Conservation (phyloP, 352 stramenopile genomes). For the Globisporangium sylvaticum region DNA sequence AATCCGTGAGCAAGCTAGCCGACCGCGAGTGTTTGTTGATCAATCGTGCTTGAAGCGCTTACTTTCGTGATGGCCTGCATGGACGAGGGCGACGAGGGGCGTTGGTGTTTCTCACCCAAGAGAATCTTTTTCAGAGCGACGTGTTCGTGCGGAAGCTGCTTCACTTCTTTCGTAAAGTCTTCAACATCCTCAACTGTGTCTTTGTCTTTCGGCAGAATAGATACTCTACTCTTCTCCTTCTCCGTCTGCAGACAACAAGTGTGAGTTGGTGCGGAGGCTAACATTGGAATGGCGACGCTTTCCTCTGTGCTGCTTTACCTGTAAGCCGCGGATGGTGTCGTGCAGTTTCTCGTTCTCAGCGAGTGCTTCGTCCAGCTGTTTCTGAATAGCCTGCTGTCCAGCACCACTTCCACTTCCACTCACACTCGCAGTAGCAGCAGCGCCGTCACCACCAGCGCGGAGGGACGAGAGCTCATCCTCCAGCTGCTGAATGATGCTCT, state of each 20-base stretch:
- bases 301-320: conserved; percentile 48
- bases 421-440: neutral
- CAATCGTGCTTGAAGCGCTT: conserved; percentile 5
- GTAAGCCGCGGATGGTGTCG: conserved; percentile 54
- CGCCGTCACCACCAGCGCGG: neutral
- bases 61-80: conserved; percentile 21
- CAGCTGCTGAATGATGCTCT: conserved; percentile 41
- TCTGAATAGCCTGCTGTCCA: conserved; percentile 34
- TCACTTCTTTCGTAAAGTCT: conserved; percentile 36
- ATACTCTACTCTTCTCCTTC: conserved; percentile 10
- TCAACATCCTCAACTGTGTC: conserved; percentile 18
- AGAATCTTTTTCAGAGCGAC: conserved; percentile 17
- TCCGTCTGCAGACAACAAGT: conserved; percentile 16
- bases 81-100: conserved; percentile 10
- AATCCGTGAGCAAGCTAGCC: conserved; percentile 15
- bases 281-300: conserved; percentile 31
- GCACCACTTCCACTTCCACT: conserved; percentile 3
- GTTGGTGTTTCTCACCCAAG: conserved; percentile 14
- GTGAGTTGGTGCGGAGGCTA: conserved; percentile 26
- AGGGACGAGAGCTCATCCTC: conserved; percentile 26
- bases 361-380: conserved; percentile 43
- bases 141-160: conserved; percentile 33
- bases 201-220: conserved; percentile 13
- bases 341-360: conserved; percentile 59
- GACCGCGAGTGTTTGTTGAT: conserved; percentile 8